Evolutionary conservation across 2,329 filamentous ascomycete genomes (phyloP).

Genomic region (Paramyrothecium sp.): DNA sequence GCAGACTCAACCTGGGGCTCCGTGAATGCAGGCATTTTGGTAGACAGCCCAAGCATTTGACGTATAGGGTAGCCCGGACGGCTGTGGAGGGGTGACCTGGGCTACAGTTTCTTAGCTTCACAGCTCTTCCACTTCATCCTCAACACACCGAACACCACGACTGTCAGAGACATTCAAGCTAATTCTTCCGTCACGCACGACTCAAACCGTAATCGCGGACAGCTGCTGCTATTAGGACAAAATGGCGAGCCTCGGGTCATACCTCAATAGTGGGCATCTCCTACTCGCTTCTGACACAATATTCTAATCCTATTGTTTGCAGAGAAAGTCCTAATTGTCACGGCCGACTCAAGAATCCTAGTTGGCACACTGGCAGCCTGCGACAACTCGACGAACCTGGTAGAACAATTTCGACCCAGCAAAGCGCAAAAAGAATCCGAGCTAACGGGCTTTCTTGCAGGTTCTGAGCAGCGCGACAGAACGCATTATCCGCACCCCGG

Average conservation of each 20-base stretch:
- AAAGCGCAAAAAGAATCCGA: background rate
- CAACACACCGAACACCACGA: too few relatives aligned
- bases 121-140: too few relatives aligned
- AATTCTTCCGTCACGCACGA: background rate
- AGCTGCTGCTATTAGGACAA: background rate
- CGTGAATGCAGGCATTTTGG: too few relatives aligned
- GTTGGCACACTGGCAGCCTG: slow-evolving; percentile 80
- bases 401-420: slow-evolving; percentile 19
- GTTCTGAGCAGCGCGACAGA: slow-evolving; percentile 83
- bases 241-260: slow-evolving; percentile 45
- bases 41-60: too few relatives aligned
- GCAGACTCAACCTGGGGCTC: too few relatives aligned
- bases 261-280: slow-evolving; percentile 38
- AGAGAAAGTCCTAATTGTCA: slow-evolving; percentile 93
- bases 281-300: background rate
- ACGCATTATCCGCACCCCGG: slow-evolving; percentile 81
- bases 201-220: background rate
- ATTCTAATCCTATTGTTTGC: background rate
- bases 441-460: slow-evolving; percentile 32
- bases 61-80: too few relatives aligned
- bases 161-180: background rate
- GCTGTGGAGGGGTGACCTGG: too few relatives aligned
- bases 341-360: slow-evolving; percentile 85
- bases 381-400: slow-evolving; percentile 89
- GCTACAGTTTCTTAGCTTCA: too few relatives aligned